phyloP scores from a whole-genome alignment of 176 grass and related monocot genomes.

The Elaeis guineensis region DNA sequence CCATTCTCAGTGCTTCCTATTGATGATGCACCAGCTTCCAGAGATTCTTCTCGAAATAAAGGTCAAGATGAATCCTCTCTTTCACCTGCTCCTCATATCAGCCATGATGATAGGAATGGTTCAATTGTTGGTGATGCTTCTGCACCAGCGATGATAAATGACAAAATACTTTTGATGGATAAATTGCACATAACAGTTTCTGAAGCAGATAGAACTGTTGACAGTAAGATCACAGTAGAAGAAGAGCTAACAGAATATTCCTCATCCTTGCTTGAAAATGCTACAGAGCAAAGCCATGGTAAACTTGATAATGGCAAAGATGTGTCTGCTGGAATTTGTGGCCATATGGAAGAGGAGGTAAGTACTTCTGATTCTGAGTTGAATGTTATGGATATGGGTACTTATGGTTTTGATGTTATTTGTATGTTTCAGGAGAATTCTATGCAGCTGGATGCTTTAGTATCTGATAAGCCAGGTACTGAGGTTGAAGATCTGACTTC shows the following conservation, averaged over 20 bases:
- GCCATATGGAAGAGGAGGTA: slow-evolving; percentile 22
- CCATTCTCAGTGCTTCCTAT: slow-evolving; percentile 13
- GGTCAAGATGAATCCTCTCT: neutral
- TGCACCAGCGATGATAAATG: slow-evolving; percentile 1
- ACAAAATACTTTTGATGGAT: neutral
- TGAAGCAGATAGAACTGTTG: slow-evolving; percentile 20
- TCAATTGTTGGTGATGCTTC: slow-evolving; percentile 8
- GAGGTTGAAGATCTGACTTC: slow-evolving; percentile 22
- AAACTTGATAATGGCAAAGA: slow-evolving; percentile 23
- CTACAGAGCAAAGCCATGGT: slow-evolving; percentile 4
- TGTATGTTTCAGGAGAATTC: slow-evolving; percentile 35
- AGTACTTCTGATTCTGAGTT: slow-evolving; percentile 20
- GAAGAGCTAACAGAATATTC: slow-evolving; percentile 17
- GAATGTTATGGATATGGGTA: neutral
- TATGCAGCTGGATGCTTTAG: slow-evolving; percentile 14
- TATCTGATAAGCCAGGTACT: slow-evolving; percentile 8
- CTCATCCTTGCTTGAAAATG: neutral
- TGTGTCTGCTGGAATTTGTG: slow-evolving; percentile 10
- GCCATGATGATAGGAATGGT: slow-evolving; percentile 12
- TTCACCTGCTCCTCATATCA: neutral
- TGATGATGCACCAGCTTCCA: slow-evolving; percentile 20
- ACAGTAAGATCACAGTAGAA: slow-evolving; percentile 7
- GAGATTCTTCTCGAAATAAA: slow-evolving; percentile 19
- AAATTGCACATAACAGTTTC: slow-evolving; percentile 19
- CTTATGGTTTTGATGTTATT: slow-evolving; percentile 2